Evolutionary conservation across 1,139 yeast species (phyloP), one percentile per base, ranked within the genome.

Genomic region (Magnusiomyces suaveolens): DNA sequence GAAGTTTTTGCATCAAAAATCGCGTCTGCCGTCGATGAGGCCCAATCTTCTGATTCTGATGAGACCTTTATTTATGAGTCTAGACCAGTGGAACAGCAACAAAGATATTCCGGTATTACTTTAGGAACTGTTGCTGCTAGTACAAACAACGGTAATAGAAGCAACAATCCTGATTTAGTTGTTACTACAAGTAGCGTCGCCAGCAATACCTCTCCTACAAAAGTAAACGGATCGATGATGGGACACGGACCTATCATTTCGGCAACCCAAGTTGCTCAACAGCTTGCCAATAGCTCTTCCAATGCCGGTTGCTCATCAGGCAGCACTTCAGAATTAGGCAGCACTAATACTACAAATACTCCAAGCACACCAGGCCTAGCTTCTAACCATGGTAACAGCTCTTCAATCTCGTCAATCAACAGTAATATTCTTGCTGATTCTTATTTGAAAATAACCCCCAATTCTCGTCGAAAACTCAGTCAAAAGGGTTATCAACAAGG

Each of bases 21-120:
- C 59, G 97, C 97, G 6, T 84, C 89, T 60, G 97, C 97, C 0
- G 95, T 90, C 10, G 96, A 87, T 62, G 96, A 88, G 62, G 88
- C 81, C 26, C 89, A 86, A 57, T 80, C 85, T 49, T 83, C 90
- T 46, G 97, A 88, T 66, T 82, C 90, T 46, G 96, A 89, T 62
- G 97, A 92, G 68, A 87, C 96, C 0, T 90, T 90, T 75, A 96
- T 90, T 14, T 90, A 90, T 67, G 97, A 89, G 63, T 79, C 80
- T 6, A 70, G 74, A 50, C 70, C 75, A 16, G 63, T 62, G 38
- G 71, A 70, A 51, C 54, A 57, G 16, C 47, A 32, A 24, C 51
- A 48, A 4, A 21, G 33, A n/a, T 14, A 33, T 16, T 8, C 33
- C 12, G 50, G 16, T 16, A 16, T 38, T n/a, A 38, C 41, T 38